These are phyloP conservation scores for Boletus edulis DNA, from an alignment of 768 basidiomycete genomes.

Conservation along the genomic window DNA sequence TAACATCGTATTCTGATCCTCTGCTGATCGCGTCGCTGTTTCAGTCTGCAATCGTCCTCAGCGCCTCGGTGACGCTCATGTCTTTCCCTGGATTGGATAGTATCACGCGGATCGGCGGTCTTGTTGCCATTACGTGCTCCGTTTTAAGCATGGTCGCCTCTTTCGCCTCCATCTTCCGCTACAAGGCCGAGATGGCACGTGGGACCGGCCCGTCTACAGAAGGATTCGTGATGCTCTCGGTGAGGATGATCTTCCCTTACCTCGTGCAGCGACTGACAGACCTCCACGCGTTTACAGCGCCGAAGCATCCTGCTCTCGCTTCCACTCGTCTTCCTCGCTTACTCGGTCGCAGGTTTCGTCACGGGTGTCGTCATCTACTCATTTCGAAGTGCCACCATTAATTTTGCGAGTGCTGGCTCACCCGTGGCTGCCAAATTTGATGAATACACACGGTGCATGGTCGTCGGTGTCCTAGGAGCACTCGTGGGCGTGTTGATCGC, in stretches of 20 bases:
- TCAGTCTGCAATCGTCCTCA: conserved; percentile 78
- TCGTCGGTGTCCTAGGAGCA: conserved; percentile 62
- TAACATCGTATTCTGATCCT: neutral
- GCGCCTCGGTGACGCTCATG: conserved; percentile 80
- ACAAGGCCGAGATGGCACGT: conserved; percentile 63
- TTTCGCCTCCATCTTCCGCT: conserved; percentile 65
- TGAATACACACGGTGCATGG: conserved; percentile 61
- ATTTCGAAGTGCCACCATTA: conserved; percentile 48
- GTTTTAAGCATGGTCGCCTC: conserved; percentile 67
- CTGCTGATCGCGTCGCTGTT: conserved; percentile 1
- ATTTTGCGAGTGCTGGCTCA: conserved; percentile 32
- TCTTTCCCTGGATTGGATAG: conserved; percentile 72
- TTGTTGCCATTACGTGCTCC: conserved; percentile 68
- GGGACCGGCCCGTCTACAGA: conserved; percentile 45
- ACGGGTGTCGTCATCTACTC: conserved; percentile 65
- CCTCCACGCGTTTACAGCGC: conserved; percentile 29
- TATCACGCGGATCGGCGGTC: conserved; percentile 58
- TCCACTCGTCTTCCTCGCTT: conserved; percentile 71
- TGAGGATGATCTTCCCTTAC: conserved; percentile 20
- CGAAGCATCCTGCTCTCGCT: conserved; percentile 63
- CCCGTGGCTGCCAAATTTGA: conserved; percentile 45
- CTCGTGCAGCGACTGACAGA: neutral
- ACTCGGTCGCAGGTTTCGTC: conserved; percentile 67
- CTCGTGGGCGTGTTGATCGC: conserved; percentile 60
- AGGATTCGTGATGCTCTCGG: conserved; percentile 55